phyloP scores from a whole-genome alignment of 2,329 filamentous ascomycete genomes.

The Fusarium nelsonii region DNA sequence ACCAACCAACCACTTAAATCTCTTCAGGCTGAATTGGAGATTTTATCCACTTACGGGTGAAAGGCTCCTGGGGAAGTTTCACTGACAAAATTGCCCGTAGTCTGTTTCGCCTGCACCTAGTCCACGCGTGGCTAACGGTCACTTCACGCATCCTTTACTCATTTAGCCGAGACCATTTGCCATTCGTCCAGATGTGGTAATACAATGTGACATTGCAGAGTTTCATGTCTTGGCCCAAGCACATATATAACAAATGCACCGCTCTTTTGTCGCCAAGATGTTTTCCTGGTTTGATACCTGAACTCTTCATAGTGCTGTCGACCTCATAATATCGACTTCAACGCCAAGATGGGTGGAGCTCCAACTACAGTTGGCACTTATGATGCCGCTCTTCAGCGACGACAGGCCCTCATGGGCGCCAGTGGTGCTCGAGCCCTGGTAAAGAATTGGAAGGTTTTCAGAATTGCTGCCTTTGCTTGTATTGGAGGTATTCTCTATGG shows the following conservation, averaged over 20 bases:
- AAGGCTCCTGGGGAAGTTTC: neutral
- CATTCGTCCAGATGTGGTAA: neutral
- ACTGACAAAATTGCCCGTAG: neutral
- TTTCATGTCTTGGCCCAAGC: constrained; percentile 14
- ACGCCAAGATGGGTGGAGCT: constrained; percentile 26
- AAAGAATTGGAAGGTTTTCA: constrained; percentile 71
- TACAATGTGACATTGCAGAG: constrained; percentile 3
- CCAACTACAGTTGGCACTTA: constrained; percentile 50
- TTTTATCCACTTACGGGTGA: constrained; percentile 12
- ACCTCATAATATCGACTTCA: neutral
- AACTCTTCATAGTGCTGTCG: neutral
- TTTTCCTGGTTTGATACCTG: neutral
- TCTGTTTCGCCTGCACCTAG: neutral
- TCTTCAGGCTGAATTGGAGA: constrained; percentile 23
- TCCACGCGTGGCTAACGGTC: neutral
- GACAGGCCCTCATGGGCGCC: constrained; percentile 66
- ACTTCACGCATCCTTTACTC: neutral
- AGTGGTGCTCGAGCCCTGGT: constrained; percentile 65
- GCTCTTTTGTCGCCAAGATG: neutral
- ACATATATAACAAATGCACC: constrained; percentile 17
- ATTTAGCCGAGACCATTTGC: constrained; percentile 25
- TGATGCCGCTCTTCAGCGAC: constrained; percentile 65
- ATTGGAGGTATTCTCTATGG: constrained; percentile 74
- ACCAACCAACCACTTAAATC: neutral
- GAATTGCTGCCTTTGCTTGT: constrained; percentile 72